Percentiles rank a stretch among this genome's conserved stretches.
Evolutionary conservation across 208 protist genomes (phyloP).

Genomic region (Novymonas esmeraldas): DNA sequence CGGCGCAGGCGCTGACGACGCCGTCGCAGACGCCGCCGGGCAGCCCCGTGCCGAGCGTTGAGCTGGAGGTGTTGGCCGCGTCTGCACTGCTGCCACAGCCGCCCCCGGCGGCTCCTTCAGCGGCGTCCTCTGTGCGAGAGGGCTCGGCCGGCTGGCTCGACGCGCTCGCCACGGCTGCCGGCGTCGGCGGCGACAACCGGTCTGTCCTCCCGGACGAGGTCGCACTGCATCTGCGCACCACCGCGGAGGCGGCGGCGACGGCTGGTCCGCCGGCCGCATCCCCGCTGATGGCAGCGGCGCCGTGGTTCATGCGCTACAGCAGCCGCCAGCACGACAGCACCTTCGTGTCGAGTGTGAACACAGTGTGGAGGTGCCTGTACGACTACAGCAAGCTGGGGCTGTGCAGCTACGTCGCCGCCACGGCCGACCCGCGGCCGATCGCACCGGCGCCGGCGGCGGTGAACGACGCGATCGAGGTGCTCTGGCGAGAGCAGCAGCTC

Average conservation of each 20-base stretch:
- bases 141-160: neutral
- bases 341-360: slow-evolving; percentile 82
- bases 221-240: slow-evolving; percentile 1
- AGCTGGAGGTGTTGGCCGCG: neutral
- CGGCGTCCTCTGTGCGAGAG: neutral
- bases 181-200: neutral
- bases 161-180: neutral
- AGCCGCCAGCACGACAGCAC: slow-evolving; percentile 78
- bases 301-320: slow-evolving; percentile 38
- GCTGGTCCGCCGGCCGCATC: neutral
- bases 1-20: slow-evolving; percentile 16
- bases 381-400: slow-evolving; percentile 72
- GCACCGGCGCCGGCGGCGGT: slow-evolving; percentile 52
- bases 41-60: neutral
- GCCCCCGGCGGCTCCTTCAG: neutral
- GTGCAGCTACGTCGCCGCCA: slow-evolving; percentile 59
- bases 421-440: slow-evolving; percentile 65
- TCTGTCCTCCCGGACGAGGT: slow-evolving; percentile 13
- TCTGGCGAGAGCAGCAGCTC: slow-evolving; percentile 61
- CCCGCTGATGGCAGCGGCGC: slow-evolving; percentile 5
- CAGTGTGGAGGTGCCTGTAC: slow-evolving; percentile 75
- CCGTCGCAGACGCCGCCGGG: neutral
- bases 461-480: slow-evolving; percentile 47
- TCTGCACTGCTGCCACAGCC: neutral
- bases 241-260: neutral